A percentile compares a stretch with the other conserved stretches of the same genome.
Conservation (phyloP, 2,329 filamentous ascomycete genomes). For the Pseudogymnoascus sp. region DNA sequence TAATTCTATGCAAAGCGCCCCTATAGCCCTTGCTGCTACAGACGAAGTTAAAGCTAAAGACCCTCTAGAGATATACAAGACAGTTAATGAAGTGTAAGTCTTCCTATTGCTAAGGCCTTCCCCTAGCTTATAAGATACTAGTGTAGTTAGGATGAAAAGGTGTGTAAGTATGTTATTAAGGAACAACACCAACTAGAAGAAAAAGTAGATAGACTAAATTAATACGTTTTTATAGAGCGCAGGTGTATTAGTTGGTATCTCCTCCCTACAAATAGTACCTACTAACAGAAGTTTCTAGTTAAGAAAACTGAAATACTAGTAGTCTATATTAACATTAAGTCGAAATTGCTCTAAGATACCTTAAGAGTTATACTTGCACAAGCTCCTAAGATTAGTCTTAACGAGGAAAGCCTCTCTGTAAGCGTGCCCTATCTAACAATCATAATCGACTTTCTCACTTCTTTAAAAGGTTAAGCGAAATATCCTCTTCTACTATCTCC, state of each 20-base stretch:
- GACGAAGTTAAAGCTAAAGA: not conserved
- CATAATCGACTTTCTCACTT: constrained; percentile 5
- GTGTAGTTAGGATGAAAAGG: constrained; percentile 16
- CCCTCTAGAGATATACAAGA: not conserved
- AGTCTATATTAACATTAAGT: constrained; percentile 13
- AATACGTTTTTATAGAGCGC: constrained; percentile 16
- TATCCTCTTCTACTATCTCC: constrained; percentile 14
- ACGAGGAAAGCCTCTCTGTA: constrained; percentile 11
- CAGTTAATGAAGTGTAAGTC: constrained; percentile 18
- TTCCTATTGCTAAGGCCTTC: not conserved
- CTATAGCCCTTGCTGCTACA: constrained; percentile 1
- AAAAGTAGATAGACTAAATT: constrained; percentile 9
- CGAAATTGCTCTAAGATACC: constrained; percentile 6
- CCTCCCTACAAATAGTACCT: not conserved
- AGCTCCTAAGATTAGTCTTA: constrained; percentile 6
- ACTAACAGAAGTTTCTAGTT: constrained; percentile 7
- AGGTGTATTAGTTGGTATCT: constrained; percentile 13
- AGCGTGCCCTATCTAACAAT: not conserved
- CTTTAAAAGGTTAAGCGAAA: constrained; percentile 14
- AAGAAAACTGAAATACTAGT: constrained; percentile 7
- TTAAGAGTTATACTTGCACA: constrained; percentile 10
- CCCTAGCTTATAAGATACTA: constrained; percentile 10
- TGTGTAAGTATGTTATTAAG: constrained; percentile 6
- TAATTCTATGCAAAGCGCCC: constrained; percentile 12
- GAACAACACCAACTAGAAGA: constrained; percentile 2